Base-by-base conservation (phyloP, 192 early-diverging fungal species). In the Diversispora epigaea region DNA sequence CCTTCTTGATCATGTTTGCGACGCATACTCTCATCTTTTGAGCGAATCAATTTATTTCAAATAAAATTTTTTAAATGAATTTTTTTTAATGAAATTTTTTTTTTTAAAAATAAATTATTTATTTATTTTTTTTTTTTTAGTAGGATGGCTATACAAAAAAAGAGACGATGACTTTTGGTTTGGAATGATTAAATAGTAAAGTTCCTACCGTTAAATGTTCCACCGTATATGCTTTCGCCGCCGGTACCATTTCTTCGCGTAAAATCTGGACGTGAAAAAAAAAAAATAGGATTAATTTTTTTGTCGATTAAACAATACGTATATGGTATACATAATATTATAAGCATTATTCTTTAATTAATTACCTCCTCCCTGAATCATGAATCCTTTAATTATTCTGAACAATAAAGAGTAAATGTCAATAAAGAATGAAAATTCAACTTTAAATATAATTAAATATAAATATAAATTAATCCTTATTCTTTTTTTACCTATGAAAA, bases 351-450 rank as follows among this genome's bases (percentile, higher is more conserved):
- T 61, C 21, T 17, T 32, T 32, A 32, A 32, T 32, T 21, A 70
- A 76, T 82, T 90, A 77, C 89, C 89, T 46, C 95, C 94, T 47
- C 94, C 95, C 78, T 98, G 97, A 46, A 92, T 86, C 96, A 97
- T 97, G 79, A 99, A 99, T 9, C 89, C 92, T 52, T 92, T 89
- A 60, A 99, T 96, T 32, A 97, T 81, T 39, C 93, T 84, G 77
- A 84, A 84, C 58, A 86, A 83, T 1, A 60, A 6, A 58, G 47
- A 63, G 6, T 67, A 40, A 45, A 25, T 43, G 41, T 15, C 40
- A 32, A 2, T 66, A 8, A 43, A 7, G 7, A 66, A 41, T 45
- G 25, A 73, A 40, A 21, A 52, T 54, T 65, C n/a, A 47, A 17
- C 17, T 60, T 55, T 73, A 14, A 22, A 54, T 4, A 72, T 73